A percentile compares a stretch with the other conserved stretches of the same genome.
Evolutionary conservation across 1,284 basidiomycete species (phyloP).

Genomic region (Abortiporus biennis): DNA sequence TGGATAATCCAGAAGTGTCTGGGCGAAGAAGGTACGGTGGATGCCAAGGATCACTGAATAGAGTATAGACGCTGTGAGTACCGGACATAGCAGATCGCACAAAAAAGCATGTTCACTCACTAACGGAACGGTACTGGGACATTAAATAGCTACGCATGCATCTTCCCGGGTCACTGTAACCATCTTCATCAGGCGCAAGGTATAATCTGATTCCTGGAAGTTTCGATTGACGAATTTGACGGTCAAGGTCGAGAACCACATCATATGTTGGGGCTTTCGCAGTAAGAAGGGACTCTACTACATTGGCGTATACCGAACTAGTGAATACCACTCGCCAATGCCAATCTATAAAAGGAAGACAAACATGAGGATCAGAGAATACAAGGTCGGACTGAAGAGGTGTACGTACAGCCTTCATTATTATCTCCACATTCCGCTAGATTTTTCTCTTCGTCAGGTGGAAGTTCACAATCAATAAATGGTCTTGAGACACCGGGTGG

Average conservation of each 20-base stretch:
- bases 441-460: slow-evolving; percentile 20
- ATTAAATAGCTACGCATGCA: slow-evolving; percentile 26
- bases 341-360: slow-evolving; percentile 17
- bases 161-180: slow-evolving; percentile 21
- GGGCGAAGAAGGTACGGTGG: slow-evolving; percentile 34
- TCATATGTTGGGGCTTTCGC: slow-evolving; percentile 25
- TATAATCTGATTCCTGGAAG: slow-evolving; percentile 23
- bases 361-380: background rate
- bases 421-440: slow-evolving; percentile 18
- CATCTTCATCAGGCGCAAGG: slow-evolving; percentile 23
- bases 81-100: background rate
- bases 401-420: slow-evolving; percentile 23
- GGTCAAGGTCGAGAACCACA: slow-evolving; percentile 23
- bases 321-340: slow-evolving; percentile 22
- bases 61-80: background rate
- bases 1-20: slow-evolving; percentile 32
- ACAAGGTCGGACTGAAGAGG: no score
- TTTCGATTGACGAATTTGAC: slow-evolving; percentile 23
- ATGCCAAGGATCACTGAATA: slow-evolving; percentile 27
- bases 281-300: slow-evolving; percentile 21
- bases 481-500: slow-evolving; percentile 19
- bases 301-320: slow-evolving; percentile 19
- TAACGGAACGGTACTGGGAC: slow-evolving; percentile 26
- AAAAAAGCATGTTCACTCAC: slow-evolving; percentile 11
- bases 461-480: slow-evolving; percentile 25